Percentiles rank a stretch among this genome's conserved stretches.
Evolutionary conservation across 2,329 filamentous ascomycete species (phyloP).

Genomic region (Neonectria neomacrospora): DNA sequence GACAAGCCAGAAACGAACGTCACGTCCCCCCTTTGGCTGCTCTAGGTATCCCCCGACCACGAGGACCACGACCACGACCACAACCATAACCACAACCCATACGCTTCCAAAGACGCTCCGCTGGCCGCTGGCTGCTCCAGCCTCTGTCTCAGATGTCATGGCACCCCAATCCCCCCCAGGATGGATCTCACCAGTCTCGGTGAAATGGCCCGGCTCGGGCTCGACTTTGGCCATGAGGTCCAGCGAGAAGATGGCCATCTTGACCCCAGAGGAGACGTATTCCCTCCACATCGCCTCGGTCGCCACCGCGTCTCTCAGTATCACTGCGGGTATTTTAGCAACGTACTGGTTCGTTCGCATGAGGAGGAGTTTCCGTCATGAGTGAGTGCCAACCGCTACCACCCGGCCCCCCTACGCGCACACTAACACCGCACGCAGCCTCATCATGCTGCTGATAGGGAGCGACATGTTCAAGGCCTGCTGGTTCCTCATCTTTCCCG

Average conservation of each 20-base stretch:
- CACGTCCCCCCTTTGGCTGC: too few relatives aligned
- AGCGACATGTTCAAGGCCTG: slow-evolving; percentile 77
- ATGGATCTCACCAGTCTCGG: neutral
- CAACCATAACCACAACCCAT: too few relatives aligned
- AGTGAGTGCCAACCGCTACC: slow-evolving; percentile 47
- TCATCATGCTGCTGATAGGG: slow-evolving; percentile 79
- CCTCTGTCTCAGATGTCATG: neutral
- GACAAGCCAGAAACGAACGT: neutral
- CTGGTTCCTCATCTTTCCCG: slow-evolving; percentile 74
- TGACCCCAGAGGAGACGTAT: slow-evolving; percentile 35
- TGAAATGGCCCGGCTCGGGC: slow-evolving; percentile 27
- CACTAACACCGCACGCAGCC: slow-evolving; percentile 55
- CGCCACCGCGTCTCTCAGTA: slow-evolving; percentile 61
- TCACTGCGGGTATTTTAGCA: slow-evolving; percentile 65
- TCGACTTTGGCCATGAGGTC: slow-evolving; percentile 25
- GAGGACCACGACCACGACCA: neutral
- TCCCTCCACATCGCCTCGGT: slow-evolving; percentile 50
- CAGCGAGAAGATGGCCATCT: slow-evolving; percentile 33
- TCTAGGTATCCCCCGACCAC: too few relatives aligned
- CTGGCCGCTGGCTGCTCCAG: neutral
- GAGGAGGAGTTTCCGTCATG: slow-evolving; percentile 77
- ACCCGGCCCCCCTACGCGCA: too few relatives aligned
- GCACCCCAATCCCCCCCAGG: neutral
- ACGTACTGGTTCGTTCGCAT: slow-evolving; percentile 81
- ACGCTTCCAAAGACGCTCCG: too few relatives aligned